Percentiles rank a stretch among this genome's conserved stretches.
phyloP scores from a whole-genome alignment of 2,329 filamentous ascomycete genomes.

The Didymellaceae sp. region DNA sequence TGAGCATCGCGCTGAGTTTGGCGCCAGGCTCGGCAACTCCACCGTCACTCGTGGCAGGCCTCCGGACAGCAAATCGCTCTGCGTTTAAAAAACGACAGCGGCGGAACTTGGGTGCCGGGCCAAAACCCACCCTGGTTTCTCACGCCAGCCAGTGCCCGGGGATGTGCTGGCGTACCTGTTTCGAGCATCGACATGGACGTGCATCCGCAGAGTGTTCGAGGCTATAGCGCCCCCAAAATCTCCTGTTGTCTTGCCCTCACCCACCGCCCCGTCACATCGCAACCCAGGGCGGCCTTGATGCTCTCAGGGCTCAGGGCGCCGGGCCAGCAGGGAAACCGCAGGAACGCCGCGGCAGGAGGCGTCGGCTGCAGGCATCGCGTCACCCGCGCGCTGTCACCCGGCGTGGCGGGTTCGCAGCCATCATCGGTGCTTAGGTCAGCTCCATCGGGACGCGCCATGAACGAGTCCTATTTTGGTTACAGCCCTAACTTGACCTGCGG shows the following conservation, averaged over 20 bases:
- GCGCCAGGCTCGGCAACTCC: constrained; percentile 34
- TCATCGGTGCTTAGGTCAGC: constrained; percentile 33
- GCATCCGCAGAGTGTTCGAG: constrained; percentile 35
- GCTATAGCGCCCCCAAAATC: constrained; percentile 22
- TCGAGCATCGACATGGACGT: constrained; percentile 21
- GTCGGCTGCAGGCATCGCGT: constrained; percentile 31
- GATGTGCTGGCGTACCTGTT: constrained; percentile 43
- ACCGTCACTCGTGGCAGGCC: constrained; percentile 38
- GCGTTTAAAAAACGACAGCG: constrained; percentile 42
- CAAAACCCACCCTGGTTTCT: constrained; percentile 20
- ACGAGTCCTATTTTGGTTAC: constrained; percentile 32
- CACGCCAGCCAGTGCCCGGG: constrained; percentile 20
- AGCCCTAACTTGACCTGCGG: constrained; percentile 20
- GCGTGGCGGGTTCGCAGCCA: constrained; percentile 34
- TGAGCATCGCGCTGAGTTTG: constrained; percentile 32
- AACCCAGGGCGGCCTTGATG: constrained; percentile 11
- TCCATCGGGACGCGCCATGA: constrained; percentile 34
- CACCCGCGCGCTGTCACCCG: constrained; percentile 41
- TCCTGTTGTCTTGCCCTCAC: constrained; percentile 18
- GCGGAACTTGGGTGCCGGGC: constrained; percentile 41
- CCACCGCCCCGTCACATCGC: constrained; percentile 9
- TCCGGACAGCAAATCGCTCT: constrained; percentile 36
- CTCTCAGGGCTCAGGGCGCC: constrained; percentile 15
- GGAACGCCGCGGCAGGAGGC: constrained; percentile 22
- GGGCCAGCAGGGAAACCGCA: constrained; percentile 25